phyloP scores from a whole-genome alignment of 306 rosid genomes.

The Prunus mira region DNA sequence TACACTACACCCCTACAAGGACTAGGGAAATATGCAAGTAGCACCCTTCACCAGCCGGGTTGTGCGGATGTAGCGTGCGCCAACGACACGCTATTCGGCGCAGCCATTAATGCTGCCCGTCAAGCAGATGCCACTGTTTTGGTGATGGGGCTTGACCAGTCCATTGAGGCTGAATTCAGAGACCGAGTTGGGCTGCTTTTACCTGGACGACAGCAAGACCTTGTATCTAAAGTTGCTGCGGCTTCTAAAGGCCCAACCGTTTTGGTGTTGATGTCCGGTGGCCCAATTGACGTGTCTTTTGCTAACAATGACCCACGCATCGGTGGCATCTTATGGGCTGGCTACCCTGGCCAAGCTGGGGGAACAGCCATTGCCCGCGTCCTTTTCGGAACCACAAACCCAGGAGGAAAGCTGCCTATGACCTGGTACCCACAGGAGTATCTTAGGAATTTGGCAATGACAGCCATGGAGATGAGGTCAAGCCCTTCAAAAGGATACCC shows the following conservation, averaged over 20 bases:
- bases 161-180: conserved; percentile 69
- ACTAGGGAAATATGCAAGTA: conserved; percentile 45
- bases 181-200: conserved; percentile 59
- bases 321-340: conserved; percentile 68
- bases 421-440: conserved; percentile 92
- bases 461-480: conserved; percentile 78
- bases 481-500: conserved; percentile 49
- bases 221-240: conserved; percentile 61
- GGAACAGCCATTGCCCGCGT: conserved; percentile 84
- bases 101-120: conserved; percentile 58
- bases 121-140: conserved; percentile 65
- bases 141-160: conserved; percentile 84
- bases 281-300: conserved; percentile 69
- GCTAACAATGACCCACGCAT: conserved; percentile 56
- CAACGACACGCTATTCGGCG: conserved; percentile 38
- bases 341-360: conserved; percentile 92
- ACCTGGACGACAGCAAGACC: conserved; percentile 82
- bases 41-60: conserved; percentile 48
- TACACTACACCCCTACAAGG: conserved; percentile 78
- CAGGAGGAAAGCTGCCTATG: conserved; percentile 84
- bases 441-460: conserved; percentile 64
- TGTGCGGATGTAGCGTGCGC: conserved; percentile 58
- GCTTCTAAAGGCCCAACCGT: conserved; percentile 74
- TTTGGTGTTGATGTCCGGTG: conserved; percentile 83
- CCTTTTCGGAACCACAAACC: conserved; percentile 56